Evolutionary conservation across 768 basidiomycete genomes (phyloP).

Genomic region (Trametopsis cervina): DNA sequence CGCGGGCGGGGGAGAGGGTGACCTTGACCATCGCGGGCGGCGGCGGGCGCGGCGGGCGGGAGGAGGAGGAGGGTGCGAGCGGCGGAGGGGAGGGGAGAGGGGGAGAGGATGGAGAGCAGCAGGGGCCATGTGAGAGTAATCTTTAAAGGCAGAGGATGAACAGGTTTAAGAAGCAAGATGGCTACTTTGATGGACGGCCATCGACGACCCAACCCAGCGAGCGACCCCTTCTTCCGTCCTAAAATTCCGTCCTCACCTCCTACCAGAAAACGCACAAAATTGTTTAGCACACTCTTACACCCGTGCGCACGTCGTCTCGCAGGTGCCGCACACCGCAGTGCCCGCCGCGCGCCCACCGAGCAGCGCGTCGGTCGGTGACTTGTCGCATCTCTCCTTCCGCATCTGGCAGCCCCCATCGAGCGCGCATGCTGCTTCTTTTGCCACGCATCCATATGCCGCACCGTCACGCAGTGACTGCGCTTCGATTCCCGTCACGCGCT

Average conservation of each 20-base stretch:
- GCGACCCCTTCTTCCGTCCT: background rate
- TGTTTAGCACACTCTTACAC: no score
- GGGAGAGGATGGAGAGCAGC: slow-evolving; percentile 53
- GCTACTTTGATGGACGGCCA: background rate
- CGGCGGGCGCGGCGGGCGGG: slow-evolving; percentile 15
- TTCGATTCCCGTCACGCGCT: background rate
- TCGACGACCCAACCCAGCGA: no score
- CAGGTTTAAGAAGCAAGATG: background rate
- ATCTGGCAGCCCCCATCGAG: background rate
- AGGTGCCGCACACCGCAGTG: no score
- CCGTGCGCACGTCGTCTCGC: no score
- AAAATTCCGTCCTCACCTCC: no score
- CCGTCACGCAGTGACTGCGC: background rate
- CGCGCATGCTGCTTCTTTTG: background rate
- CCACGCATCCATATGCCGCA: background rate
- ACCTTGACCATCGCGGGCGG: slow-evolving; percentile 55
- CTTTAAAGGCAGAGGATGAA: slow-evolving; percentile 8
- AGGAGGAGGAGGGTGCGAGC: slow-evolving; percentile 24
- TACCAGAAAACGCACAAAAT: no score
- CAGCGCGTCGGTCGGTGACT: background rate
- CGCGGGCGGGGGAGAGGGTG: slow-evolving; percentile 59
- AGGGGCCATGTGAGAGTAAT: slow-evolving; percentile 34
- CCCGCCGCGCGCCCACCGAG: no score
- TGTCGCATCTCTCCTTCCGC: background rate
- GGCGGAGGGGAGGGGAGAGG: slow-evolving; percentile 31